A percentile compares a stretch with the other conserved stretches of the same genome.
Evolutionary conservation across 495 filamentous ascomycete genomes (phyloP).

Genomic region (Cercophora scortea): DNA sequence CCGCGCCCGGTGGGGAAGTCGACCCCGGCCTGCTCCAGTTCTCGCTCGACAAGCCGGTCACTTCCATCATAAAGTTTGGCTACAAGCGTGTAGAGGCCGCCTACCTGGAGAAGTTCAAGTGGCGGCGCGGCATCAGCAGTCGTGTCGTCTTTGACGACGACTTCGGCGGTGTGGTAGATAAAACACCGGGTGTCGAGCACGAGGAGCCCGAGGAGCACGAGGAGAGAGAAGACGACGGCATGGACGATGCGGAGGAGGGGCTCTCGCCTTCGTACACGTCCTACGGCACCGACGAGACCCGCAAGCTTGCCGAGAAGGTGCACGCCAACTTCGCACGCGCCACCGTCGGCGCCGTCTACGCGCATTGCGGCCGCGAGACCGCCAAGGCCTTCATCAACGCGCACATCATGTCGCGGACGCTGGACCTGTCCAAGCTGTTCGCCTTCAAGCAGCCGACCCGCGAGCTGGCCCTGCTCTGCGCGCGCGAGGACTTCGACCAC

Average conservation of each 20-base stretch:
- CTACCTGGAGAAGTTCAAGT: constrained; percentile 40
- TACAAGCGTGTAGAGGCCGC: constrained; percentile 30
- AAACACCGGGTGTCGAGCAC: neutral
- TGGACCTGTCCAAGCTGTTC: constrained; percentile 71
- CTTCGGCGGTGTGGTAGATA: constrained; percentile 56
- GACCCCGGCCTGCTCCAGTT: constrained; percentile 92
- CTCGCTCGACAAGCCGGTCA: constrained; percentile 50
- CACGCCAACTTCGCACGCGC: constrained; percentile 67
- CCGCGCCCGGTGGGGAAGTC: constrained; percentile 79
- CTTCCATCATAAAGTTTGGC: constrained; percentile 33
- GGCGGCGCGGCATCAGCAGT: constrained; percentile 62
- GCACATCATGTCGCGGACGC: constrained; percentile 72
- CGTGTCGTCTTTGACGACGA: constrained; percentile 70
- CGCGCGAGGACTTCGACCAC: constrained; percentile 77
- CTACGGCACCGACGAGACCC: constrained; percentile 25
- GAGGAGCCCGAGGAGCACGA: neutral
- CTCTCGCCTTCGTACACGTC: constrained; percentile 5
- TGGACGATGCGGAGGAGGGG: neutral
- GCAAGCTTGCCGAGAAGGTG: constrained; percentile 21
- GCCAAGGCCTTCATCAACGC: constrained; percentile 73
- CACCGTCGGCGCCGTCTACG: constrained; percentile 72
- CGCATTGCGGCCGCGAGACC: constrained; percentile 63
- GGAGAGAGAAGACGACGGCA: neutral
- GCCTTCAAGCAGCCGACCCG: constrained; percentile 72
- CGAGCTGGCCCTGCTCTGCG: constrained; percentile 73